Conservation (phyloP, 352 stramenopile genomes). For the Pythium monospermum region DNA sequence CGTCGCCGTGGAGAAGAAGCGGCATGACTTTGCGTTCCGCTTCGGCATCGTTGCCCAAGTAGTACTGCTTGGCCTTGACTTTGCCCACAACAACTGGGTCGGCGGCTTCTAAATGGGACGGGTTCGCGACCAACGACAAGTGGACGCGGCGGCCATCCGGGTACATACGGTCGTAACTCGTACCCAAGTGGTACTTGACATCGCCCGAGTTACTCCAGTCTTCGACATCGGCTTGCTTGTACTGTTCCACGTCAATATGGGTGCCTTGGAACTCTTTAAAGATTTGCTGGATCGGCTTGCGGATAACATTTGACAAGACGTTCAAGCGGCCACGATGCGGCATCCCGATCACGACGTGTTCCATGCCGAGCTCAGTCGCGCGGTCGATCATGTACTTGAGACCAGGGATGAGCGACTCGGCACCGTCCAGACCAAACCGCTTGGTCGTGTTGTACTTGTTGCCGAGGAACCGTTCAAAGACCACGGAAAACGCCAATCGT, state of each 20-base stretch:
- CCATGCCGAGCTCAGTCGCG: conserved; percentile 93
- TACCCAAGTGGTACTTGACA: conserved; percentile 85
- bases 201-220: conserved; percentile 88
- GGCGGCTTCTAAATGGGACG: conserved; percentile 98
- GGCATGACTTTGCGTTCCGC: conserved; percentile 86
- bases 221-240: conserved; percentile 77
- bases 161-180: conserved; percentile 63
- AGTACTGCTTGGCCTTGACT: conserved; percentile 90
- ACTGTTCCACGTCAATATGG: conserved; percentile 90
- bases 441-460: conserved; percentile 99
- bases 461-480: conserved; percentile 95
- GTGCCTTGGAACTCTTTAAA: conserved; percentile 90
- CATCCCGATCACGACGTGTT: conserved; percentile 99
- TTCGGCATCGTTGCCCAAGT: conserved; percentile 70
- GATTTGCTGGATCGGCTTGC: conserved; percentile 95
- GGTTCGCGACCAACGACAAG: conserved; percentile 94
- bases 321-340: conserved; percentile 97
- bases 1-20: conserved; percentile 97
- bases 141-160: conserved; percentile 57
- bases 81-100: conserved; percentile 98
- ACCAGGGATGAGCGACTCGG: conserved; percentile 94
- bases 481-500: conserved; percentile 95
- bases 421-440: conserved; percentile 97
- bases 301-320: conserved; percentile 97
- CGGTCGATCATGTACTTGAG: conserved; percentile 95